phyloP scores from a whole-genome alignment of 2,329 filamentous ascomycete species.

The Exutisphaerella laricina region DNA sequence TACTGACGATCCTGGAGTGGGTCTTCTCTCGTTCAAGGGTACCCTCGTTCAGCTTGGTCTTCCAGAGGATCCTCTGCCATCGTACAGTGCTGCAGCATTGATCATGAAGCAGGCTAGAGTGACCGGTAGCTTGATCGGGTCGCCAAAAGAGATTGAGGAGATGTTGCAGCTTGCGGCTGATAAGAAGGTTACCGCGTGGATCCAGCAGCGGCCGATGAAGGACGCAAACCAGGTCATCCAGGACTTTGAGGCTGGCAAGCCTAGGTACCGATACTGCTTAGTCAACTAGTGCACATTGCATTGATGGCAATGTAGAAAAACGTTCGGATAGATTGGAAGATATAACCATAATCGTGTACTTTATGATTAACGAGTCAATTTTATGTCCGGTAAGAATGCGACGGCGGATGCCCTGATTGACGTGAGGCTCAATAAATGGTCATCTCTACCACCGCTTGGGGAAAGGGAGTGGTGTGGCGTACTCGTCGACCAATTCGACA shows the following conservation, averaged over 20 bases:
- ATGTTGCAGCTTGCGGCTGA: conserved; percentile 57
- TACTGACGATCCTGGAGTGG: conserved; percentile 3
- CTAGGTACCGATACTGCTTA: conserved; percentile 39
- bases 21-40: conserved; percentile 53
- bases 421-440: no score
- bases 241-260: conserved; percentile 54
- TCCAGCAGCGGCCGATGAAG: conserved; percentile 56
- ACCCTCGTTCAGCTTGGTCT: conserved; percentile 60
- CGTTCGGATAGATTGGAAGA: no score
- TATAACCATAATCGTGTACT: no score
- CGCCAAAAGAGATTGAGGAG: conserved; percentile 52
- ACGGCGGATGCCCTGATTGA: no score
- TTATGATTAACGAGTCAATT: no score
- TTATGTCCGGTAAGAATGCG: no score
- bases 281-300: no score
- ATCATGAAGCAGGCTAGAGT: conserved; percentile 50
- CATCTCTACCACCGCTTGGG: no score
- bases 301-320: no score
- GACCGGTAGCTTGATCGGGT: conserved; percentile 44
- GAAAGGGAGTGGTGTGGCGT: no score
- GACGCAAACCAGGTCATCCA: conserved; percentile 53
- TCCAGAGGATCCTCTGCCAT: conserved; percentile 53
- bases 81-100: conserved; percentile 52
- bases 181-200: conserved; percentile 54
- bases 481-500: no score